These are phyloP conservation scores for Ceriops zippeliana DNA, from an alignment of 345 rosid genomes.

Conservation along the genomic window DNA sequence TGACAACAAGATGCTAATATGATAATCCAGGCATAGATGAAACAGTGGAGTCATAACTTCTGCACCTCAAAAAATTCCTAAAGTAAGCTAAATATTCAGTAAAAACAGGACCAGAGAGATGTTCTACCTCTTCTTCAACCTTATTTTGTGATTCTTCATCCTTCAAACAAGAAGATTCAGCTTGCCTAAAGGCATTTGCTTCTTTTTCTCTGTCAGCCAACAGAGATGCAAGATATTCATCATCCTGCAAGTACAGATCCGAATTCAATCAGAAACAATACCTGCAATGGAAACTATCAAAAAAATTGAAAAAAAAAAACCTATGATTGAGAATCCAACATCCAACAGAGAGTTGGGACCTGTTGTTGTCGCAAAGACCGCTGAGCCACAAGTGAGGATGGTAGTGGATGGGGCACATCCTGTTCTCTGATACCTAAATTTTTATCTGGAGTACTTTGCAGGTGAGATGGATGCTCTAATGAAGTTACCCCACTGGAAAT, in stretches of 20 bases:
- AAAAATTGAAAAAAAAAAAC: background rate
- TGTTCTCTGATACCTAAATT: constrained; percentile 11
- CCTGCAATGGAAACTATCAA: no score
- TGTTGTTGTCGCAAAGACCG: constrained; percentile 34
- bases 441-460: constrained; percentile 14
- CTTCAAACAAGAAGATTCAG: constrained; percentile 25
- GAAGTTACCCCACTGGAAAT: constrained; percentile 29
- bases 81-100: background rate
- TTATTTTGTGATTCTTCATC: constrained; percentile 26
- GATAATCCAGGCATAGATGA: background rate
- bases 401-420: constrained; percentile 18
- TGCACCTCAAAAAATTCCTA: background rate
- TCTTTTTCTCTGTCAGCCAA: constrained; percentile 44
- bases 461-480: constrained; percentile 11
- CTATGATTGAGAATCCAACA: background rate
- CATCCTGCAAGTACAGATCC: constrained; percentile 33
- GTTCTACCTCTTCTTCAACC: constrained; percentile 29
- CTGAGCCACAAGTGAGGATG: constrained; percentile 26
- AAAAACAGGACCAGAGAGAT: background rate
- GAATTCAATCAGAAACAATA: constrained; percentile 6
- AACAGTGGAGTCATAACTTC: background rate
- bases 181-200: constrained; percentile 24
- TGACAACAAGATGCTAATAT: no score
- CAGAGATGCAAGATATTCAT: constrained; percentile 41
- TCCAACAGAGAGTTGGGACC: constrained; percentile 22